Evolutionary conservation across 1,284 basidiomycete genomes (phyloP).

Genomic region (Leccinum subrobustum): DNA sequence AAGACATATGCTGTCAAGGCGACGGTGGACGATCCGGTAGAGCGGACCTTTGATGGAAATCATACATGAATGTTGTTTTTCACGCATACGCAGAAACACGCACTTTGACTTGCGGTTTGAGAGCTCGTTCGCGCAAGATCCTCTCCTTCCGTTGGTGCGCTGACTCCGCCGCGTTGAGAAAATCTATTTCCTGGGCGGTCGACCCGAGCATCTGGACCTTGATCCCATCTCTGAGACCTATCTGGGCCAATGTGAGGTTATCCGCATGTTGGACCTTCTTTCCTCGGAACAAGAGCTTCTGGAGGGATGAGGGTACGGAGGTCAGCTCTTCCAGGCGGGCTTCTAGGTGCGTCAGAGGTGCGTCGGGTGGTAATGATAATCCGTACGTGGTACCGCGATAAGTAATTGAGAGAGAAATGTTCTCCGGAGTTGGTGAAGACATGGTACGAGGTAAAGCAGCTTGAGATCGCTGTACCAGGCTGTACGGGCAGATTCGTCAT

Average conservation of each 20-base stretch:
- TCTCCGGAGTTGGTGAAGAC: slow-evolving; percentile 9
- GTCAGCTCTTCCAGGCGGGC: slow-evolving; percentile 58
- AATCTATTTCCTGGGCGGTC: slow-evolving; percentile 54
- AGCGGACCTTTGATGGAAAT: slow-evolving; percentile 45
- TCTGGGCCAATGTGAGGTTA: slow-evolving; percentile 44
- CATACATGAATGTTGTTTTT: neutral
- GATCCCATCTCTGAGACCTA: slow-evolving; percentile 58
- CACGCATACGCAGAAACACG: slow-evolving; percentile 10
- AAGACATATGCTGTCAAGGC: slow-evolving; percentile 54
- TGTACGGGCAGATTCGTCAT: too few relatives aligned
- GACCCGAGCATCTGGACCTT: slow-evolving; percentile 70
- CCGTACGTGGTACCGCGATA: slow-evolving; percentile 49
- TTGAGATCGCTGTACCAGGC: neutral
- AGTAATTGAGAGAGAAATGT: slow-evolving; percentile 38
- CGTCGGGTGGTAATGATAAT: slow-evolving; percentile 46
- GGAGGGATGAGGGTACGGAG: slow-evolving; percentile 56
- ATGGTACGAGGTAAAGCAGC: slow-evolving; percentile 4
- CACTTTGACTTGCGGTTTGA: slow-evolving; percentile 60
- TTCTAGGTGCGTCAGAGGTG: slow-evolving; percentile 49
- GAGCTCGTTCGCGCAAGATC: slow-evolving; percentile 57
- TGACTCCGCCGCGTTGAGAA: slow-evolving; percentile 52
- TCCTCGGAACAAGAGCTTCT: slow-evolving; percentile 73
- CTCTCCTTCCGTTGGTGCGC: slow-evolving; percentile 54
- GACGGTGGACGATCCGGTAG: slow-evolving; percentile 43
- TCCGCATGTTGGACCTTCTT: slow-evolving; percentile 46